Evolutionary conservation across 2,329 filamentous ascomycete genomes (phyloP).

Genomic region (Epichloe bromicola): DNA sequence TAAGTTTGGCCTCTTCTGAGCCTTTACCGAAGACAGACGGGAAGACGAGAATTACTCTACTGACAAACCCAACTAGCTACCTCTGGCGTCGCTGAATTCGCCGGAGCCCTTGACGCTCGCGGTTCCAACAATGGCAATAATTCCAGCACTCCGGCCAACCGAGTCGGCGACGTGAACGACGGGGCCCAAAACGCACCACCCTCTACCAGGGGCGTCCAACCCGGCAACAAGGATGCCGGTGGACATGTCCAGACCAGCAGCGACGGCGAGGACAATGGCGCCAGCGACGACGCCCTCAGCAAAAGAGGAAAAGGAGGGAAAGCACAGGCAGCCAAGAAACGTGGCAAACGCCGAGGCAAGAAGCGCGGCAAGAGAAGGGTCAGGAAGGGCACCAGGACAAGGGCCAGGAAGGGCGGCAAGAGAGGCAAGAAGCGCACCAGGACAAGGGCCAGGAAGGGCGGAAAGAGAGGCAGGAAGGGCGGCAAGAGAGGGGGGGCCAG

Average conservation of each 20-base stretch:
- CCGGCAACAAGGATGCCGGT: not conserved
- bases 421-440: no score
- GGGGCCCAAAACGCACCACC: not conserved
- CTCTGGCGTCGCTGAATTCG: not conserved
- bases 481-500: not conserved
- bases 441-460: not conserved
- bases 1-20: not conserved
- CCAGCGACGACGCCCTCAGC: not conserved
- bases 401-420: no score
- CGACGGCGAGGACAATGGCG: not conserved
- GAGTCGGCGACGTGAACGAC: not conserved
- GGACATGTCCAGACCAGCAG: not conserved
- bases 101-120: not conserved
- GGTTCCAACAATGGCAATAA: not conserved
- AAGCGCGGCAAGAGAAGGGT: not conserved
- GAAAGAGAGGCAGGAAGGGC: not conserved
- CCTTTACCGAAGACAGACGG: no score
- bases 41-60: not conserved
- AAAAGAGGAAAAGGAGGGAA: not conserved
- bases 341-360: not conserved
- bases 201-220: not conserved
- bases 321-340: not conserved
- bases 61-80: not conserved
- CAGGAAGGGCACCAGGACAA: no score
- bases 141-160: not conserved